Conservation (phyloP, 2,329 filamentous ascomycete species). For the Penicillium capsulatum region DNA sequence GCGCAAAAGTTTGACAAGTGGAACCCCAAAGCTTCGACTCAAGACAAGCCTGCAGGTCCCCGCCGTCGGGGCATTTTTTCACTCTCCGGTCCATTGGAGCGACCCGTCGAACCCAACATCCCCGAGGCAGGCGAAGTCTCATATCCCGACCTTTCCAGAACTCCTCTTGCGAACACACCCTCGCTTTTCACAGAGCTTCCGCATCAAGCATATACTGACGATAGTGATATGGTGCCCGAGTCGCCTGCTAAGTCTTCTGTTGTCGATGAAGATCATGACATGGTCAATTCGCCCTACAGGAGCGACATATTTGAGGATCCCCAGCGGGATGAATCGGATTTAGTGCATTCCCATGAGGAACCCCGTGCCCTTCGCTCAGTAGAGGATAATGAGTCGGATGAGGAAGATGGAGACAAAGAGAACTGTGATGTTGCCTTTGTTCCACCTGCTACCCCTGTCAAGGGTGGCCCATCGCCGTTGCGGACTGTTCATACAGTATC, state of each 20-base stretch:
- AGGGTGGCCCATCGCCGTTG: constrained; percentile 43
- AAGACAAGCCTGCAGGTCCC: constrained; percentile 24
- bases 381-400: constrained; percentile 11
- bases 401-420: constrained; percentile 27
- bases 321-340: constrained; percentile 6
- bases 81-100: constrained; percentile 25
- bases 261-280: constrained; percentile 9
- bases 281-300: constrained; percentile 8
- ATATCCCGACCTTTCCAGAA: constrained; percentile 21
- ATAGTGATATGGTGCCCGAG: constrained; percentile 10
- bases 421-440: constrained; percentile 18
- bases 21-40: constrained; percentile 57
- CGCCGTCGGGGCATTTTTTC: constrained; percentile 37
- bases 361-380: background rate
- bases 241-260: constrained; percentile 10
- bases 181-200: constrained; percentile 14
- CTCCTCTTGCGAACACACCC: constrained; percentile 18
- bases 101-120: constrained; percentile 10
- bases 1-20: constrained; percentile 60
- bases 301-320: constrained; percentile 25
- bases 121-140: constrained; percentile 14
- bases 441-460: constrained; percentile 53
- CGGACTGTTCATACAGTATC: constrained; percentile 67
- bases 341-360: constrained; percentile 1
- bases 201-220: constrained; percentile 9